phyloP scores from a whole-genome alignment of 306 rosid species.

The Phaseolus lunatus region DNA sequence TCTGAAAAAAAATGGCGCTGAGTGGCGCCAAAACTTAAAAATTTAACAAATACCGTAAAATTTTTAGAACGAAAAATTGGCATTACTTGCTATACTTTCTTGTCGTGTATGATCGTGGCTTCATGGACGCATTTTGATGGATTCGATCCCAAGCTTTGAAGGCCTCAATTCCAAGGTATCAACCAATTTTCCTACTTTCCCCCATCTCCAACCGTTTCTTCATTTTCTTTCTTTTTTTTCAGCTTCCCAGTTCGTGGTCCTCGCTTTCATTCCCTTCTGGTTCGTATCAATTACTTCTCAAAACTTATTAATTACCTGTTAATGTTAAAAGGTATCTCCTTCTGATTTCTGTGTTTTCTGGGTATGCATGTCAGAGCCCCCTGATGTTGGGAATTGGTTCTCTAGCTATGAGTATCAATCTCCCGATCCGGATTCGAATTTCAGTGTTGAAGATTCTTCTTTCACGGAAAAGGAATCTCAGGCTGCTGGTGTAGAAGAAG shows the following conservation, averaged over 20 bases:
- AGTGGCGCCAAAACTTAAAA: conserved; percentile 34
- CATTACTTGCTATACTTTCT: background rate
- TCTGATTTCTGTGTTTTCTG: conserved; percentile 17
- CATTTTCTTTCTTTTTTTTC: background rate
- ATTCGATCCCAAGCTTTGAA: conserved; percentile 37
- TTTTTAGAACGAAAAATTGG: background rate
- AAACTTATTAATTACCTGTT: background rate
- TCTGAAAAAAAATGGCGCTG: conserved; percentile 36
- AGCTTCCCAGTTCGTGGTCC: conserved; percentile 51
- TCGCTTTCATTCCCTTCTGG: conserved; percentile 66
- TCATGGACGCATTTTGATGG: conserved; percentile 44
- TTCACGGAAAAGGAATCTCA: conserved; percentile 15
- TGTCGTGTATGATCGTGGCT: background rate
- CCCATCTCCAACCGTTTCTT: background rate
- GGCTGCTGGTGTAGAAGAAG: conserved; percentile 3
- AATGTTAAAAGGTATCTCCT: background rate
- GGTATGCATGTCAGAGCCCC: conserved; percentile 65
- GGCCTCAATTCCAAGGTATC: conserved; percentile 58
- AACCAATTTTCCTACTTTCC: background rate
- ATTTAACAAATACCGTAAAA: background rate
- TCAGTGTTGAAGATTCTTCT: conserved; percentile 45
- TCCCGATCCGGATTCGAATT: conserved; percentile 57
- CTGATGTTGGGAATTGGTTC: conserved; percentile 75
- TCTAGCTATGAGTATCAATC: conserved; percentile 75
- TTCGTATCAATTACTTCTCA: conserved; percentile 42